Base-by-base conservation (phyloP, 169 alveolate species). In the Cryptosporidium felis region DNA sequence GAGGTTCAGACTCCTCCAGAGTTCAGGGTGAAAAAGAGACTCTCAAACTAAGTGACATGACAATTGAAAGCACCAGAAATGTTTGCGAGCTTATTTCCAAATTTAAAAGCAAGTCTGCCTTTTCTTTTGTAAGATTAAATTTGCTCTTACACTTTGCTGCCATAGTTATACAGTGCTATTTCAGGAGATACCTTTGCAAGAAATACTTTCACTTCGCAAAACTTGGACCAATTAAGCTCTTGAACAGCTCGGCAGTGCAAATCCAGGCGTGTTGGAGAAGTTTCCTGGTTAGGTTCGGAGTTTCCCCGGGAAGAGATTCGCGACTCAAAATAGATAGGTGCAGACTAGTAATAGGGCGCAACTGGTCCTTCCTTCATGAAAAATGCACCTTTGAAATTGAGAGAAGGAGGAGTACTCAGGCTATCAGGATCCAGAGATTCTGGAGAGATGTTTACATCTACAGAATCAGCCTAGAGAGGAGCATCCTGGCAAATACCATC, bases 191-290 rank as follows among this genome's bases (percentile, higher is more conserved):
- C 56, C 34, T 53, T 26, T 74, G 85, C 45, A 74, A 23, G 9
- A 74, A 74, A 16, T 49, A 74, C n/a, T 49, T 49, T 6, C 28
- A 51, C 18, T 36, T 74, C 34, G 34, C 60, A 49, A 74, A 53
- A 23, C 18, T 36, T n/a, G 85, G 85, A 14, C 85, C 85, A 3
- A 38, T 74, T 10, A 58, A 74, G n/a, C 42, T 53, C 14, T 12
- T 74, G 16, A 74, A 32, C 32, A 40, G 36, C 23, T 74, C 85
- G 32, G 85, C 85, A 12, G n/a, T 53, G 34, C 85, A 74, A 23
- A 74, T 74, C n/a, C 85, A 74, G 41, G 85, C 85, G 8, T 74
- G 85, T 38, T 74, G 85, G 85, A 49, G 85, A 18, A 56, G 85
- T 21, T 74, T 74, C 30, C 36, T 74, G 36, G 40, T 59, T 53